phyloP scores from a whole-genome alignment of 768 basidiomycete species.

The Podaxis sp. region DNA sequence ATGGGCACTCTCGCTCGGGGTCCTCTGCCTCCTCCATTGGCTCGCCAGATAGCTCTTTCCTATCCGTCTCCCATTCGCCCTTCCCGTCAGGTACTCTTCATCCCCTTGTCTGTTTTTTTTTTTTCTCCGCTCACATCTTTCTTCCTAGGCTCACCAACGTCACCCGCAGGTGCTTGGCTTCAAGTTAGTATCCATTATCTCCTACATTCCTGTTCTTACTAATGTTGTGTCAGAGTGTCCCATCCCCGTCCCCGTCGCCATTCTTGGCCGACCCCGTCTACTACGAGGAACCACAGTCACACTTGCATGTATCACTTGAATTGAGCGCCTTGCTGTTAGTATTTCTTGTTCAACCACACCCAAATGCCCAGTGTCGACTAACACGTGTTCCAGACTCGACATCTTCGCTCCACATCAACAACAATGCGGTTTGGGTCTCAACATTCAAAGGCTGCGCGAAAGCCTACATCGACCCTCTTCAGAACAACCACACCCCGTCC shows the following conservation, averaged over 20 bases:
- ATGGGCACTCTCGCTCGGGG: conserved; percentile 49
- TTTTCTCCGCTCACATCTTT: conserved; percentile 5
- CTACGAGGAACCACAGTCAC: conserved; percentile 51
- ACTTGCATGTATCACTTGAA: conserved; percentile 53
- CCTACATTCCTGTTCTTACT: conserved; percentile 11
- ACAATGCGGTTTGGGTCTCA: conserved; percentile 71
- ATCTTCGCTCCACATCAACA: conserved; percentile 75
- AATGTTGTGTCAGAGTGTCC: conserved; percentile 30
- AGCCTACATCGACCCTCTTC: conserved; percentile 50
- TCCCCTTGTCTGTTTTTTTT: not conserved
- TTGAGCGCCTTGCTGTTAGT: conserved; percentile 68
- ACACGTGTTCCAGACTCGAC: conserved; percentile 52
- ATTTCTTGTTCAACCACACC: not conserved
- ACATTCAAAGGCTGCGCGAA: conserved; percentile 65
- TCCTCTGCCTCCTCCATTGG: conserved; percentile 56
- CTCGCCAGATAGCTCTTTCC: conserved; percentile 51
- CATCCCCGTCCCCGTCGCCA: conserved; percentile 54
- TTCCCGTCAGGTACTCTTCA: conserved; percentile 50
- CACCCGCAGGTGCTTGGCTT: conserved; percentile 54
- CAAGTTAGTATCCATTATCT: conserved; percentile 29
- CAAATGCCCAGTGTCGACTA: conserved; percentile 18
- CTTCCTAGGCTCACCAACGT: conserved; percentile 42
- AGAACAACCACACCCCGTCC: conserved; percentile 71
- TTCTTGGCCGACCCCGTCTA: conserved; percentile 42
- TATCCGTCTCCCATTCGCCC: conserved; percentile 58